Conservation (phyloP, 2,329 filamentous ascomycete species). For the Diaporthe sp. region DNA sequence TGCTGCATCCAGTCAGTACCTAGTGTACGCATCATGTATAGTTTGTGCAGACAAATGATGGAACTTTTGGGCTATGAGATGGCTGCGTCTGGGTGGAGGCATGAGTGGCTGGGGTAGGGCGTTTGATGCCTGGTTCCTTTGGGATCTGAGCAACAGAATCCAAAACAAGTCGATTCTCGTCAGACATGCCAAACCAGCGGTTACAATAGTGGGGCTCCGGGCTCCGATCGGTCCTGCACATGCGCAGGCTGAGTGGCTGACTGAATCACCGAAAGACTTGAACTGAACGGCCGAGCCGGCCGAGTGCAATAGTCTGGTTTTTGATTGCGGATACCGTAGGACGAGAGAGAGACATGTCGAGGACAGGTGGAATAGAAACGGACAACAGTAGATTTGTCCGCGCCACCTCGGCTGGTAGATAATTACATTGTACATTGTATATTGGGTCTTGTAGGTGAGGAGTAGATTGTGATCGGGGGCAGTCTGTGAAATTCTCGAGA, state of each 20-base stretch:
- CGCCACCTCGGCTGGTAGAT: not conserved
- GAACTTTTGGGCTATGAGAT: not conserved
- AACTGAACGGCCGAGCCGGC: not conserved
- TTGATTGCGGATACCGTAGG: not conserved
- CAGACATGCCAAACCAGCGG: constrained; percentile 8
- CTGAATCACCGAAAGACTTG: not conserved
- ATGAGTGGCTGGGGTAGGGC: not conserved
- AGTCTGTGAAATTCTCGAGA: constrained; percentile 20
- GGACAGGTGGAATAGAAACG: not conserved
- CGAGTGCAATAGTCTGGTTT: not conserved
- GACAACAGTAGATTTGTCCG: not conserved
- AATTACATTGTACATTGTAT: not conserved
- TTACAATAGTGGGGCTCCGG: not conserved
- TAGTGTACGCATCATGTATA: not conserved
- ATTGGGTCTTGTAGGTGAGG: too few relatives aligned
- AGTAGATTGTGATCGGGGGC: constrained; percentile 22
- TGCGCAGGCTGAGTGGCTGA: not conserved
- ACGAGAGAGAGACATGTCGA: not conserved
- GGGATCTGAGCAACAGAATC: constrained; percentile 20
- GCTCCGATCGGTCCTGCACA: not conserved
- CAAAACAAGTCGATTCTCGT: constrained; percentile 23
- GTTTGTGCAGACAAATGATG: not conserved
- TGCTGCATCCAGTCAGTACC: not conserved
- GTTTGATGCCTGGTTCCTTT: constrained; percentile 22
- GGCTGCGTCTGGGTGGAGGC: not conserved